phyloP scores from a whole-genome alignment of 2,329 filamentous ascomycete species.

The Penicillium corylophilum region DNA sequence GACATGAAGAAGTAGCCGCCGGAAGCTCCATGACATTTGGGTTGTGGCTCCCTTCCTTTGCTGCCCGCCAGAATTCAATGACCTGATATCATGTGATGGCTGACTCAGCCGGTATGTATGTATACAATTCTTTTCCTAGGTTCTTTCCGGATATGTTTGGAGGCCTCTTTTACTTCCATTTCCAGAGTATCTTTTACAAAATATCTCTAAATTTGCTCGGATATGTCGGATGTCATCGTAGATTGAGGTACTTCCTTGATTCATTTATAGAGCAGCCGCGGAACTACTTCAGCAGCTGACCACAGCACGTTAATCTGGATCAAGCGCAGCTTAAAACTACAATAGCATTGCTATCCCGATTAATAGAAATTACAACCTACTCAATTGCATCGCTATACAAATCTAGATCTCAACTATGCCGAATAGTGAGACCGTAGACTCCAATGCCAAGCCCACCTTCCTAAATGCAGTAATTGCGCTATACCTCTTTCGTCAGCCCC shows the following conservation, averaged over 20 bases:
- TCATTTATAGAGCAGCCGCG: background rate
- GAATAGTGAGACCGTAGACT: background rate
- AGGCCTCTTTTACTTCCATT: too few relatives aligned
- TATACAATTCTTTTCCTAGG: too few relatives aligned
- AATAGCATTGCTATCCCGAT: background rate
- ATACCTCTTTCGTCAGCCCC: slow-evolving; percentile 10
- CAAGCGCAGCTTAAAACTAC: background rate
- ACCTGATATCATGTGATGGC: slow-evolving; percentile 30
- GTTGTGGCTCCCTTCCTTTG: slow-evolving; percentile 23
- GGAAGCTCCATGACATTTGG: slow-evolving; percentile 19
- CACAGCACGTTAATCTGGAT: background rate
- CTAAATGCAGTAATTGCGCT: slow-evolving; percentile 6
- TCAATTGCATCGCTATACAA: background rate
- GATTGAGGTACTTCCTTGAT: too few relatives aligned
- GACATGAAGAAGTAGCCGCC: slow-evolving; percentile 19
- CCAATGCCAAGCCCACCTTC: slow-evolving; percentile 8
- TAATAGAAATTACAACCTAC: too few relatives aligned
- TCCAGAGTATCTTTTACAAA: too few relatives aligned
- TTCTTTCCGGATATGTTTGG: too few relatives aligned
- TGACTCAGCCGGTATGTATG: slow-evolving; percentile 16
- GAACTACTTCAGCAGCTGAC: background rate
- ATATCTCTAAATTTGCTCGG: too few relatives aligned
- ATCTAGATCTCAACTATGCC: background rate
- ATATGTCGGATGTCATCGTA: too few relatives aligned
- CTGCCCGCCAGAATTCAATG: slow-evolving; percentile 24